These are phyloP conservation scores for Solanum ahanhuiri DNA, from an alignment of 257 asterid genomes.

Conservation along the genomic window DNA sequence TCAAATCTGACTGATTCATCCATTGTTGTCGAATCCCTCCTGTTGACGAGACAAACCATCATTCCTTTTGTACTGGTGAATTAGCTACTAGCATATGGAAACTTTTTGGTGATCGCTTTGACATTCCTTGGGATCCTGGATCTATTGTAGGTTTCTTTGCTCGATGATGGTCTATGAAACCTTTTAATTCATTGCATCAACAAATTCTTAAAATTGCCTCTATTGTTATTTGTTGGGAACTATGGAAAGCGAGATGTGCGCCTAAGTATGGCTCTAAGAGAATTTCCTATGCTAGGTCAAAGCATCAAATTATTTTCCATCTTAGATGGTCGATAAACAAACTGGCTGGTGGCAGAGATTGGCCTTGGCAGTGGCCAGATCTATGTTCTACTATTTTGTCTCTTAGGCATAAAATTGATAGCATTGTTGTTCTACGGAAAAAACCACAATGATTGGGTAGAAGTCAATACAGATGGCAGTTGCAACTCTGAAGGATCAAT, in stretches of 20 bases:
- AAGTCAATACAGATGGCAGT: background rate
- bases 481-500: background rate
- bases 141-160: background rate
- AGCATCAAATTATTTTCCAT: background rate
- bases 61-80: background rate
- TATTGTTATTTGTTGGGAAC: background rate
- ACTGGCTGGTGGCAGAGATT: background rate
- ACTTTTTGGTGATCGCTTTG: background rate
- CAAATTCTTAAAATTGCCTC: background rate
- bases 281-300: background rate
- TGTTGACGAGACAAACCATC: background rate
- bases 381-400: background rate
- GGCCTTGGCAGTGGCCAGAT: background rate
- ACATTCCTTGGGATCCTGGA: background rate
- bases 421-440: background rate
- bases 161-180: background rate
- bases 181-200: background rate
- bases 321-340: background rate
- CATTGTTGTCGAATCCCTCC: too few species aligned
- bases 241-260: background rate
- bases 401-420: background rate
- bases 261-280: background rate
- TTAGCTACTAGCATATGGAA: background rate
- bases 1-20: background rate
- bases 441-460: background rate